These are phyloP conservation scores for Termitomyces sp. DNA, from an alignment of 768 basidiomycete species.

Conservation along the genomic window DNA sequence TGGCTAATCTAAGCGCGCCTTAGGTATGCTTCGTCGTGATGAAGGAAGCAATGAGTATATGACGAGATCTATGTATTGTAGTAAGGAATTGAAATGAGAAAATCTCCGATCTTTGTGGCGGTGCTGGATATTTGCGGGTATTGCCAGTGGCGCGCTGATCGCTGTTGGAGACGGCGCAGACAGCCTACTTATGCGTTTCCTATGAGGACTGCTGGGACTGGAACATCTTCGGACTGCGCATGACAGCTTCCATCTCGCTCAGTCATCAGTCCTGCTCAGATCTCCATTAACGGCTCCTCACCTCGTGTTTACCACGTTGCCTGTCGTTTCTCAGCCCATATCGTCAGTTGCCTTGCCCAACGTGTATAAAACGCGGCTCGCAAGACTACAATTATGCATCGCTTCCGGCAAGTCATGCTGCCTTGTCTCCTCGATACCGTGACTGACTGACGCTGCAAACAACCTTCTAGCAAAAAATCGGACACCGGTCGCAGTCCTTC, in stretches of 20 bases:
- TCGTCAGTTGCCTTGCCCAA: constrained; percentile 35
- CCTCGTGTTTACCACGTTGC: constrained; percentile 83
- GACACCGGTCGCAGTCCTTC: constrained; percentile 55
- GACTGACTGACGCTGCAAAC: constrained; percentile 22
- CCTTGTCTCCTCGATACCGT: constrained; percentile 22
- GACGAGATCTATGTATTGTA: neutral
- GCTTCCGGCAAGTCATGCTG: constrained; percentile 67
- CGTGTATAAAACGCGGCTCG: constrained; percentile 69
- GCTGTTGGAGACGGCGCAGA: neutral
- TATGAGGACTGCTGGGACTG: neutral
- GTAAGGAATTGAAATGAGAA: neutral
- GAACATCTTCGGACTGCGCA: constrained; percentile 9
- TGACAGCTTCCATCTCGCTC: constrained; percentile 12
- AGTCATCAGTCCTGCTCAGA: constrained; percentile 24
- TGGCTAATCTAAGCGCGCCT: constrained; percentile 5
- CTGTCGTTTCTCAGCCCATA: constrained; percentile 40
- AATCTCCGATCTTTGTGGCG: constrained; percentile 3
- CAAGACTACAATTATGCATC: constrained; percentile 55
- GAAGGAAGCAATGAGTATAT: too few relatives aligned
- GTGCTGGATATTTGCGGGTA: constrained; percentile 16
- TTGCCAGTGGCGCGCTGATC: constrained; percentile 9
- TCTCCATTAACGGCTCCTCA: constrained; percentile 31
- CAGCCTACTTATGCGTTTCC: too few relatives aligned
- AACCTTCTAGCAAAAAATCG: constrained; percentile 66
- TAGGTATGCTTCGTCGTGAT: constrained; percentile 15